Base-by-base conservation (phyloP, 2,329 filamentous ascomycete species). In the Penicillium thymicola region DNA sequence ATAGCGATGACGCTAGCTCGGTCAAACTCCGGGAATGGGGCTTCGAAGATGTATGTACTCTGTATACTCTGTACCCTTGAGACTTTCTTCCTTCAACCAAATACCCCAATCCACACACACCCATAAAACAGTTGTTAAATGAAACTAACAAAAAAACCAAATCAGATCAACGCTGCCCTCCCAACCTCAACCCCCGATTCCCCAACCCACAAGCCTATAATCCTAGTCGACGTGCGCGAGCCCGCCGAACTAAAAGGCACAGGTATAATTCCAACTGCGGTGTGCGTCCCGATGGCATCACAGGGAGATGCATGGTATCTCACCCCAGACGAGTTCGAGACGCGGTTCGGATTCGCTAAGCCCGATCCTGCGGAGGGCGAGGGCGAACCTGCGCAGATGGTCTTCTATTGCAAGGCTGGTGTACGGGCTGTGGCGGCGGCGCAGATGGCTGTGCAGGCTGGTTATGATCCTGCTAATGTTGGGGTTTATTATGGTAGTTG, bases 401-500 rank as follows among this genome's bases (percentile, higher is more conserved):
- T 97, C 4, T 94, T 97, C 68, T 97, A 96, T 75, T 99, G 94
- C 77, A 95, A 91, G 78, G 87, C 92, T 0, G 94, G 94, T 2
- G 90, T 97, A 61, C 81, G 94, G 70, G 91, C 90, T 65, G 79
- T 81, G 44, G 84, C 89, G 0, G 92, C 92, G 7, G 92, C 92
- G 7, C 81, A 83, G 62, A 74, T 97, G 72, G 94, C 94, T 30
- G 79, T 80, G 65, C 82, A 89, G 70, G 88, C 86, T 2, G 93
- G 93, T 10, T 97, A 89, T 81, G 75, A 76, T 47, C 83, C 81
- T 8, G 84, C 89, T 0, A 85, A 84, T 57, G 60, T 81, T 16
- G 77, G 76, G 14, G 78, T 81, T 65, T 82, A 81, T 72, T 64
- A 70, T 38, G 80, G 80, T 27, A 80, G 78, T 68, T 82, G 79